A percentile compares a stretch with the other conserved stretches of the same genome.
These are phyloP conservation scores for Ilyonectria mors-panacis DNA, from an alignment of 2,329 filamentous ascomycete genomes.

Conservation along the genomic window DNA sequence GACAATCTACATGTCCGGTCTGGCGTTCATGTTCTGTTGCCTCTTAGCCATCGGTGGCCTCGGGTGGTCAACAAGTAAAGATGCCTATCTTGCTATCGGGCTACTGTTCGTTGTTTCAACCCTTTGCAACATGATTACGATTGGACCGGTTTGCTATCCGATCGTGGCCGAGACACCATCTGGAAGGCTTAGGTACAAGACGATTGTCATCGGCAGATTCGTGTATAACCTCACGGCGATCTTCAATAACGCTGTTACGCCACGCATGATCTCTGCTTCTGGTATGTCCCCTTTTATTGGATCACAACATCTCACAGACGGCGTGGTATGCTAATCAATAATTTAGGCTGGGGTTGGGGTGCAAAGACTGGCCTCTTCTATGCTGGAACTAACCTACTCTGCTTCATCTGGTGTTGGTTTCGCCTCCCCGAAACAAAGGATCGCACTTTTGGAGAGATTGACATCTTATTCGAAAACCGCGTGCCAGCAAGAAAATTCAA, in stretches of 20 bases:
- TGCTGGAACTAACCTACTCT: constrained; percentile 51
- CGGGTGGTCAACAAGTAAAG: constrained; percentile 19
- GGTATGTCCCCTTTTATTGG: constrained; percentile 14
- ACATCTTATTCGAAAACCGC: constrained; percentile 44
- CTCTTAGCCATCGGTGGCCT: constrained; percentile 45
- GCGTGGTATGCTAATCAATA: too few species aligned
- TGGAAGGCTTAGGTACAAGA: constrained; percentile 60
- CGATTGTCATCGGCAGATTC: constrained; percentile 60
- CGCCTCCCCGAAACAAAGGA: constrained; percentile 50
- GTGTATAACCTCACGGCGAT: constrained; percentile 61
- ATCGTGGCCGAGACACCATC: constrained; percentile 60
- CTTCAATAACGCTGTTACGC: constrained; percentile 55
- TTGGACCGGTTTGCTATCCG: constrained; percentile 56
- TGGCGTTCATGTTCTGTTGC: constrained; percentile 53
- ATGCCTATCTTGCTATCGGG: constrained; percentile 32
- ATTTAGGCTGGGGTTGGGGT: constrained; percentile 51
- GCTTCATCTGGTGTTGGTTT: constrained; percentile 55
- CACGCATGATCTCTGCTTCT: constrained; percentile 48
- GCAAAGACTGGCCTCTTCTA: constrained; percentile 57
- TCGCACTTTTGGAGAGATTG: constrained; percentile 48
- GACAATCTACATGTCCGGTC: constrained; percentile 58
- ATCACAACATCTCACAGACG: too few species aligned
- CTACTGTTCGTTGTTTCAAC: constrained; percentile 51
- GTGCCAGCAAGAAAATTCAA: constrained; percentile 47
- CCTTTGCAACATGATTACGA: constrained; percentile 53